Evolutionary conservation across 768 basidiomycete genomes (phyloP), one percentile per base, ranked within the genome.

Genomic region (Daedaleopsis nitida): DNA sequence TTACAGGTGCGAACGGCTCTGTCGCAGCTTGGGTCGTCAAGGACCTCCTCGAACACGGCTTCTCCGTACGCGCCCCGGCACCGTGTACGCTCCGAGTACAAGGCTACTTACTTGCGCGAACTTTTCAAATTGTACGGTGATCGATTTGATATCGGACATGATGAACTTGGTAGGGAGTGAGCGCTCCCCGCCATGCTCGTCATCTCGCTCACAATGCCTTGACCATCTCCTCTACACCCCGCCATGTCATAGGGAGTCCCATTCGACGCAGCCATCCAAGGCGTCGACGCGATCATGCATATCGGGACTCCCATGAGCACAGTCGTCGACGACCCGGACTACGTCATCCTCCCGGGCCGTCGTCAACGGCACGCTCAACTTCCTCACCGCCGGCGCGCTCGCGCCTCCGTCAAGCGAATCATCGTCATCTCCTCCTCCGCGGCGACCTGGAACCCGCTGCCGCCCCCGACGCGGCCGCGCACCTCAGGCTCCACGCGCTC

Each of bases 391-490:
- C 66, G 77, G 83, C 52, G 64, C 78, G 14, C n/a, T n/a, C n/a
- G n/a, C n/a, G n/a, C n/a, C n/a, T 65, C 70, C 10, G 77, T 93
- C 65, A 86, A 88, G 70, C 83, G 91, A 3, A 75, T 94, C 45
- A 83, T 92, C 7, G 73, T 90, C 59, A 89, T 88, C 0, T 85
- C 85, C 10, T 91, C 89, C 2, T 75, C 72, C 50, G 88, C 83
- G 1, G 74, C 86, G 0, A 66, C 88, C 17, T 61, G 81, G 1
- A 68, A 8, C 16, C 63, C 9, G 8, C n/a, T n/a, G n/a, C n/a
- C n/a, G n/a, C n/a, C n/a, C n/a, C n/a, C n/a, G n/a, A n/a, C n/a
- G n/a, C n/a, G n/a, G n/a, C n/a, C n/a, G 12, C 16, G 16, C 19
- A 52, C 39, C 85, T 88, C n/a, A n/a, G n/a, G n/a, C n/a, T n/a